phyloP scores from a whole-genome alignment of 2,329 filamentous ascomycete genomes.

The Cytospora piceae region DNA sequence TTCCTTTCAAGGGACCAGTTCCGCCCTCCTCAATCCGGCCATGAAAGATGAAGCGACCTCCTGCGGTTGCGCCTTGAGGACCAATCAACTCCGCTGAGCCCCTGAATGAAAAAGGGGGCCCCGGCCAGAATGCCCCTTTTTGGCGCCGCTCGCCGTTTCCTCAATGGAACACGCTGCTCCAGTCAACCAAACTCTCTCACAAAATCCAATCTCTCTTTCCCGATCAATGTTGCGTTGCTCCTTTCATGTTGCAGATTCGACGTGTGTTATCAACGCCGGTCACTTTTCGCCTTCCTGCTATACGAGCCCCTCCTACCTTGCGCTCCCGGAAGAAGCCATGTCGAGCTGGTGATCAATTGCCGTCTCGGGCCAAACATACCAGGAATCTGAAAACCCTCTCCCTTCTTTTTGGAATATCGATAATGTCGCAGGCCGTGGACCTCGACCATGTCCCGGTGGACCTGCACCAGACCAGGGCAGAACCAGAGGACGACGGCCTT shows the following conservation, averaged over 20 bases:
- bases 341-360: conserved; percentile 24
- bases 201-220: conserved; percentile 18
- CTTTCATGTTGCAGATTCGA: conserved; percentile 27
- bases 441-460: conserved; percentile 23
- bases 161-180: conserved; percentile 26
- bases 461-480: conserved; percentile 25
- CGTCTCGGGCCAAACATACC: conserved; percentile 24
- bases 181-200: conserved; percentile 18
- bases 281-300: conserved; percentile 15
- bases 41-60: conserved; percentile 8
- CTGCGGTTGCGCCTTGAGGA: neutral
- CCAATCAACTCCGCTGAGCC: conserved; percentile 29
- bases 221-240: conserved; percentile 14
- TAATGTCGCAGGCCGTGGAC: conserved; percentile 26
- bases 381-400: conserved; percentile 15
- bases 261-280: conserved; percentile 22
- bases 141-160: conserved; percentile 20
- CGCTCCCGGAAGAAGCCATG: conserved; percentile 25
- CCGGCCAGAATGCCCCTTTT: conserved; percentile 24
- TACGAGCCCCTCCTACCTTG: conserved; percentile 5
- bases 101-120: conserved; percentile 22
- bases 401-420: conserved; percentile 25
- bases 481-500: conserved; percentile 22
- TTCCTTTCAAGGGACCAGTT: neutral
- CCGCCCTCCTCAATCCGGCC: conserved; percentile 9